These are phyloP conservation scores for Thelonectria blattea DNA, from an alignment of 2,329 filamentous ascomycete genomes.

Conservation along the genomic window DNA sequence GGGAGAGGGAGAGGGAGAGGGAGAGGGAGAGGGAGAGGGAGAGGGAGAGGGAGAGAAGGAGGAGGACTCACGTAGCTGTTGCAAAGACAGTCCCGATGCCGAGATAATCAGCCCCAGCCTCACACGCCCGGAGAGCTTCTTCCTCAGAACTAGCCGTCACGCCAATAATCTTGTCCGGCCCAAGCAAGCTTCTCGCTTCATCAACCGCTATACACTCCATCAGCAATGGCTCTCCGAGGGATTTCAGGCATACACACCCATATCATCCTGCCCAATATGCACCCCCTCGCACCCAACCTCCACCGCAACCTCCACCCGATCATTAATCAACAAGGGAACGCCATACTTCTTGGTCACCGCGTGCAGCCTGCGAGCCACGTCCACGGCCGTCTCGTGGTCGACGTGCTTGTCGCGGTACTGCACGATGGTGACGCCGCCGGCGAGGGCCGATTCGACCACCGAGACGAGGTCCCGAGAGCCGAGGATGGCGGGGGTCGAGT, in stretches of 20 bases:
- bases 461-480: conserved; percentile 70
- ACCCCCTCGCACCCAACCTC: conserved; percentile 89
- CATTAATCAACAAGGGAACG: conserved; percentile 90
- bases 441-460: conserved; percentile 77
- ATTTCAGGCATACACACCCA: conserved; percentile 58
- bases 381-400: conserved; percentile 73
- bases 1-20: background rate
- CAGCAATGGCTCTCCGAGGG: background rate
- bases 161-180: conserved; percentile 81
- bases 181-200: conserved; percentile 74
- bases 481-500: conserved; percentile 86
- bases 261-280: conserved; percentile 94
- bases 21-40: background rate
- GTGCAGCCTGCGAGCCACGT: conserved; percentile 75
- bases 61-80: conserved; percentile 70
- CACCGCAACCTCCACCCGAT: conserved; percentile 86
- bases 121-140: conserved; percentile 75
- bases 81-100: conserved; percentile 90
- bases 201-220: conserved; percentile 30
- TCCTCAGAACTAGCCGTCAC: conserved; percentile 79
- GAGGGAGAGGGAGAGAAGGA: conserved; percentile 1
- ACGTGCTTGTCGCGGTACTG: conserved; percentile 90
- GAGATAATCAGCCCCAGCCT: conserved; percentile 84
- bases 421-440: conserved; percentile 83
- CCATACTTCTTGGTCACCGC: conserved; percentile 68